phyloP scores from a whole-genome alignment of 148 eudicot genomes.

The Spergularia bocconei region DNA sequence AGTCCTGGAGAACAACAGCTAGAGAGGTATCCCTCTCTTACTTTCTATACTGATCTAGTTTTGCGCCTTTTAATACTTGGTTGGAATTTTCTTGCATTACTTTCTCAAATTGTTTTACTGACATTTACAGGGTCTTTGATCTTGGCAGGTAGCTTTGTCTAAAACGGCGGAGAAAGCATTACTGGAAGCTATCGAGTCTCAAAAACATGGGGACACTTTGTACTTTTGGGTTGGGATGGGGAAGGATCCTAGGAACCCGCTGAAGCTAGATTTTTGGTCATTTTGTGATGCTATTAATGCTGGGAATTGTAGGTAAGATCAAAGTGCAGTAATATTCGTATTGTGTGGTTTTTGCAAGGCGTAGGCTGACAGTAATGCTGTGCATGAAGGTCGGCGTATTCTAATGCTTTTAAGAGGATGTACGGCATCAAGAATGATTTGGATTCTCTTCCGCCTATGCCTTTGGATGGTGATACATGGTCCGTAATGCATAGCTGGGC shows the following conservation, averaged over 20 bases:
- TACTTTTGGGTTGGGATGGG: conserved; percentile 93
- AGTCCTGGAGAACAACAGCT: conserved; percentile 92
- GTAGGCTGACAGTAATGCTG: conserved; percentile 5
- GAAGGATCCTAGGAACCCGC: conserved; percentile 66
- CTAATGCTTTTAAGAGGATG: conserved; percentile 70
- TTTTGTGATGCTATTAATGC: conserved; percentile 95
- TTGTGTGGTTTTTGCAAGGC: background rate
- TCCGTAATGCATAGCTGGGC: conserved; percentile 92
- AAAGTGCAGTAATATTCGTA: background rate
- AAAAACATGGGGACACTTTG: conserved; percentile 66
- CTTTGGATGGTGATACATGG: conserved; percentile 77
- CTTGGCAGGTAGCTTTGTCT: conserved; percentile 65
- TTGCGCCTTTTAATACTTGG: no score
- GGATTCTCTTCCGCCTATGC: conserved; percentile 74
- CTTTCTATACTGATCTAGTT: background rate
- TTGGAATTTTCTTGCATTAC: no score
- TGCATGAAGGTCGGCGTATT: conserved; percentile 65
- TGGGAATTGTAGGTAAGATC: conserved; percentile 85
- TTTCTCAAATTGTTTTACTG: no score
- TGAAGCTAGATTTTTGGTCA: conserved; percentile 83
- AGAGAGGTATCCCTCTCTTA: conserved; percentile 42
- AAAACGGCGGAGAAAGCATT: conserved; percentile 61
- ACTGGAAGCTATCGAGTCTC: conserved; percentile 59
- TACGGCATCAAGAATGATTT: conserved; percentile 54
- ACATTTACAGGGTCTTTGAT: conserved; percentile 4